These are phyloP conservation scores for Mucuna pruriens DNA, from an alignment of 306 rosid species.

Conservation along the genomic window DNA sequence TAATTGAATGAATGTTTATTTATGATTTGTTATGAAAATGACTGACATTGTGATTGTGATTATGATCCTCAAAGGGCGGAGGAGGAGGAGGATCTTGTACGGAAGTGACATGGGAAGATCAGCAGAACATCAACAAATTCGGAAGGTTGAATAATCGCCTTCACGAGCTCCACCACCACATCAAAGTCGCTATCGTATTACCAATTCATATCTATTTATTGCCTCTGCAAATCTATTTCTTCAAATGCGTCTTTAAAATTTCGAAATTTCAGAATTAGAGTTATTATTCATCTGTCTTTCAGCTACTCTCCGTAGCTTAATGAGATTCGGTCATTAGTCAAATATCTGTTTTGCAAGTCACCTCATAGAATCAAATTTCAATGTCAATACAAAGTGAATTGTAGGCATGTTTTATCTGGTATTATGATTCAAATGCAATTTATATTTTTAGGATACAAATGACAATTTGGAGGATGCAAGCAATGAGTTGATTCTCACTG, in stretches of 20 bases:
- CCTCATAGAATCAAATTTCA: background rate
- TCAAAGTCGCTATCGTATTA: constrained; percentile 62
- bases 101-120: no score
- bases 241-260: background rate
- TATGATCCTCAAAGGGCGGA: no score
- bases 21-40: no score
- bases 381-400: background rate
- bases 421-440: background rate
- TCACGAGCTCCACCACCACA: constrained; percentile 79
- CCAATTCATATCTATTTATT: no score
- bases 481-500: constrained; percentile 72
- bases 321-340: background rate
- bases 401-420: background rate
- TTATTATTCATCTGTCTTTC: background rate
- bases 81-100: no score
- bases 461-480: constrained; percentile 77
- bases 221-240: background rate
- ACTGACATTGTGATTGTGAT: no score
- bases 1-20: no score
- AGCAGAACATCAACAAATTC: constrained; percentile 73
- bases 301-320: background rate
- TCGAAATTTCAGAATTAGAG: no score
- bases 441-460: constrained; percentile 58
- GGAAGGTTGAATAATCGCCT: constrained; percentile 71
- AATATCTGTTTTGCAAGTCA: no score